Evolutionary conservation across 352 stramenopile genomes (phyloP).

Genomic region (Globisporangium viniferum): DNA sequence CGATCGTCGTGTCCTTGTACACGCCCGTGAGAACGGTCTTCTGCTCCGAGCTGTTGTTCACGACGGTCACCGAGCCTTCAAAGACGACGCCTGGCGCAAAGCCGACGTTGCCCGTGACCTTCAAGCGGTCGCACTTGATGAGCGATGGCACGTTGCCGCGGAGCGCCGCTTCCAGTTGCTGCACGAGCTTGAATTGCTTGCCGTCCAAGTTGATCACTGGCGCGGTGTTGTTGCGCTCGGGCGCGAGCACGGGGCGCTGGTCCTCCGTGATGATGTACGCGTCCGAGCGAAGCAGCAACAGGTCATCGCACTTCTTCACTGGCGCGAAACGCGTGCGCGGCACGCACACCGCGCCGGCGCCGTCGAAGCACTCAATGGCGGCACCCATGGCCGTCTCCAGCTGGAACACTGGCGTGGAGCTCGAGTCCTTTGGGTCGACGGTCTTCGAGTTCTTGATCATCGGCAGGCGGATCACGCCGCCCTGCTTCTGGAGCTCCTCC

Average conservation of each 20-base stretch:
- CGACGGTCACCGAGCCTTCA: constrained; percentile 90
- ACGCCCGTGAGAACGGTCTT: constrained; percentile 93
- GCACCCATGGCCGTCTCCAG: constrained; percentile 86
- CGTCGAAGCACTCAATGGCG: constrained; percentile 86
- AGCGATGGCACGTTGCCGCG: constrained; percentile 93
- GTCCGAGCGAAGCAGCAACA: constrained; percentile 94
- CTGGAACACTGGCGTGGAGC: constrained; percentile 84
- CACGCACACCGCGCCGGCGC: constrained; percentile 84
- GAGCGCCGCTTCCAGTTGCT: constrained; percentile 94
- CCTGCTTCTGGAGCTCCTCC: constrained; percentile 75
- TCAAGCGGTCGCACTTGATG: constrained; percentile 94
- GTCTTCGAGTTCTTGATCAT: constrained; percentile 91
- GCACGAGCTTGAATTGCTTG: constrained; percentile 99
- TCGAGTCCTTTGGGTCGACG: constrained; percentile 82
- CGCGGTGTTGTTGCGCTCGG: constrained; percentile 92
- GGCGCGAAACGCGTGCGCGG: constrained; percentile 85
- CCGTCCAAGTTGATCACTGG: constrained; percentile 94
- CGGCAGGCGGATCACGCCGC: constrained; percentile 75
- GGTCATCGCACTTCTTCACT: constrained; percentile 88
- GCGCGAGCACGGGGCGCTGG: constrained; percentile 93
- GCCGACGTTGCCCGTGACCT: constrained; percentile 93
- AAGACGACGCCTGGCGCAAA: constrained; percentile 92
- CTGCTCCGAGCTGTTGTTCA: constrained; percentile 95
- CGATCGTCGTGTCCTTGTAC: constrained; percentile 95
- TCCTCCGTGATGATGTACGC: constrained; percentile 97